Evolutionary conservation across 2,329 filamentous ascomycete species (phyloP).

Genomic region (Aspergillus pseudoviridinutans): DNA sequence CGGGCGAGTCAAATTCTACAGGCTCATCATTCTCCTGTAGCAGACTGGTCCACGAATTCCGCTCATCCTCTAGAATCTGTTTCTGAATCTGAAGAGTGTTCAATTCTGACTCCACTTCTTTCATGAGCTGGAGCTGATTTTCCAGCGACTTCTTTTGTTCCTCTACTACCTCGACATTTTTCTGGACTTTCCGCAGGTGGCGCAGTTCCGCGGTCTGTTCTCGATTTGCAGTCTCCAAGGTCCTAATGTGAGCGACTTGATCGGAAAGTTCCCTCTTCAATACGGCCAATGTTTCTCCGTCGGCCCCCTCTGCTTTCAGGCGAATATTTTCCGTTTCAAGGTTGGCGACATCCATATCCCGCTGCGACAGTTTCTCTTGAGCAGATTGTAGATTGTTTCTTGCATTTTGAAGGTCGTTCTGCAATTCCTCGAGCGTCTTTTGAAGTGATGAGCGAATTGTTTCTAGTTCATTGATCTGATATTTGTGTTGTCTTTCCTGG

Average conservation of each 20-base stretch:
- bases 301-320: slow-evolving; percentile 80
- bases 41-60: slow-evolving; percentile 79
- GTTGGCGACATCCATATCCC: slow-evolving; percentile 66
- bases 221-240: slow-evolving; percentile 73
- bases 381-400: slow-evolving; percentile 54
- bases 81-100: slow-evolving; percentile 76
- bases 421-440: slow-evolving; percentile 49
- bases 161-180: slow-evolving; percentile 88
- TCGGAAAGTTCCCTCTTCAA: slow-evolving; percentile 86
- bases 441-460: slow-evolving; percentile 57
- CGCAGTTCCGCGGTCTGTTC: slow-evolving; percentile 77
- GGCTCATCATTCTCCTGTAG: slow-evolving; percentile 65
- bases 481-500: slow-evolving; percentile 62
- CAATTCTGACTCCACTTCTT: slow-evolving; percentile 70
- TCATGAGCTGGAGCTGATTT: slow-evolving; percentile 70
- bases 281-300: slow-evolving; percentile 77
- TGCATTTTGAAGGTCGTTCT: slow-evolving; percentile 53
- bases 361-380: slow-evolving; percentile 64
- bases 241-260: slow-evolving; percentile 86
- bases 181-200: slow-evolving; percentile 73
- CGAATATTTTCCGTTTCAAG: slow-evolving; percentile 80
- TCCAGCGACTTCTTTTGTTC: slow-evolving; percentile 88
- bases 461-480: slow-evolving; percentile 58
- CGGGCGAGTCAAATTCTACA: slow-evolving; percentile 79
- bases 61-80: slow-evolving; percentile 84